Evolutionary conservation across 176 grass and related monocot genomes (phyloP).

Genomic region (Tillandsia fasciculata): DNA sequence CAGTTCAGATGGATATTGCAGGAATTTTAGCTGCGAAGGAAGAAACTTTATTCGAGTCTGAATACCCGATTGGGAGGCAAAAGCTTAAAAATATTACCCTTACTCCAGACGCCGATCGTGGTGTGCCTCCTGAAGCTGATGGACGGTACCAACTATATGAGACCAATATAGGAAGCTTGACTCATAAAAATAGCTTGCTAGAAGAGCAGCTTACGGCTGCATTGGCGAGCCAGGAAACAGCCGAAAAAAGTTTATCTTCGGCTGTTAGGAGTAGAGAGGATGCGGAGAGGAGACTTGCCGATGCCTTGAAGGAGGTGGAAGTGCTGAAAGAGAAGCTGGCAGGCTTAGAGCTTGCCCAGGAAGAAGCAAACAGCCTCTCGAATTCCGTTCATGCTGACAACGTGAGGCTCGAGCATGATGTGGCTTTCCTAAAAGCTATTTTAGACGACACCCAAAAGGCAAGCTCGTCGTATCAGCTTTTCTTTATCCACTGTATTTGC

Average conservation of each 20-base stretch:
- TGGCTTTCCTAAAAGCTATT: conserved; percentile 83
- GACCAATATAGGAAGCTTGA: conserved; percentile 42
- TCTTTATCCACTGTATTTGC: background rate
- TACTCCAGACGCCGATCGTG: background rate
- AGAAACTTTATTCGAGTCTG: conserved; percentile 7
- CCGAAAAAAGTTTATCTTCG: conserved; percentile 55
- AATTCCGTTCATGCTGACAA: conserved; percentile 83
- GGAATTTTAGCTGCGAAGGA: conserved; percentile 26
- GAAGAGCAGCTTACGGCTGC: conserved; percentile 50
- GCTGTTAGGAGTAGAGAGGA: conserved; percentile 61
- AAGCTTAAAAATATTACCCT: conserved; percentile 2
- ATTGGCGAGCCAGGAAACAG: conserved; percentile 44
- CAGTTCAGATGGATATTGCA: conserved; percentile 24
- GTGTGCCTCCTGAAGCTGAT: conserved; percentile 33
- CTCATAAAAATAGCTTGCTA: conserved; percentile 42
- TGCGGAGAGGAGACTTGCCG: conserved; percentile 52
- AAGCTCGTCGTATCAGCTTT: background rate
- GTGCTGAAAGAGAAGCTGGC: conserved; percentile 63
- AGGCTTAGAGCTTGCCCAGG: conserved; percentile 70
- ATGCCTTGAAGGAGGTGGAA: conserved; percentile 50
- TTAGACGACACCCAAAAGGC: conserved; percentile 89
- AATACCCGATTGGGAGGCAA: conserved; percentile 7
- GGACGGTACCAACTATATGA: conserved; percentile 51
- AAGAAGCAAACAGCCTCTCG: conserved; percentile 69
- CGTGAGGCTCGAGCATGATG: conserved; percentile 80